phyloP scores from a whole-genome alignment of 2,329 filamentous ascomycete genomes.

The Colletotrichum tropicale region DNA sequence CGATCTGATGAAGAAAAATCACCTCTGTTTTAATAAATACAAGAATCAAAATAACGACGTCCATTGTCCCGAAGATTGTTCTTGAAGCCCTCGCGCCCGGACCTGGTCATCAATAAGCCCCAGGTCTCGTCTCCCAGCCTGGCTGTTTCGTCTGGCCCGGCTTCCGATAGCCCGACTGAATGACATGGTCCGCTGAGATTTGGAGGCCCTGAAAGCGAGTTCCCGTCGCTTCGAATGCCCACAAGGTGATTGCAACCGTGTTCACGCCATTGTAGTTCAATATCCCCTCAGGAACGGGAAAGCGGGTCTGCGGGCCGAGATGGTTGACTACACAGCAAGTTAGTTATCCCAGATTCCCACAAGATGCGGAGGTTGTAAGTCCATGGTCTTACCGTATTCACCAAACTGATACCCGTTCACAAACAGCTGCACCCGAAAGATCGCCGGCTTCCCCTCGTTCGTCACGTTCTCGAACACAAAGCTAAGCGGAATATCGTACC shows the following conservation, averaged over 20 bases:
- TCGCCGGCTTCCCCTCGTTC: neutral
- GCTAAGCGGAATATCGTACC: constrained; percentile 62
- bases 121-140: constrained; percentile 44
- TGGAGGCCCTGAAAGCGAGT: constrained; percentile 36
- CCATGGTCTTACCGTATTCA: constrained; percentile 26
- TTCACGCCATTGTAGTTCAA: constrained; percentile 72
- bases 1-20: constrained; percentile 15
- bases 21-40: constrained; percentile 15
- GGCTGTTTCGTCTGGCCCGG: constrained; percentile 46
- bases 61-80: neutral
- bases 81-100: neutral
- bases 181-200: neutral
- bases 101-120: constrained; percentile 46
- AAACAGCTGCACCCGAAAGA: constrained; percentile 65
- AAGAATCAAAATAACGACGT: neutral
- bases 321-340: constrained; percentile 49
- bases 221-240: constrained; percentile 61
- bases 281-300: constrained; percentile 71
- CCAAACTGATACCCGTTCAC: constrained; percentile 75
- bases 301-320: constrained; percentile 70
- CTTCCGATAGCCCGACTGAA: constrained; percentile 39
- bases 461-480: constrained; percentile 55
- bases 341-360: neutral
- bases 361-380: no score
- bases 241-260: constrained; percentile 67